Percentiles rank a stretch among this genome's conserved stretches.
Evolutionary conservation across 257 asterid genomes (phyloP).

Genomic region (Rehmannia glutinosa): DNA sequence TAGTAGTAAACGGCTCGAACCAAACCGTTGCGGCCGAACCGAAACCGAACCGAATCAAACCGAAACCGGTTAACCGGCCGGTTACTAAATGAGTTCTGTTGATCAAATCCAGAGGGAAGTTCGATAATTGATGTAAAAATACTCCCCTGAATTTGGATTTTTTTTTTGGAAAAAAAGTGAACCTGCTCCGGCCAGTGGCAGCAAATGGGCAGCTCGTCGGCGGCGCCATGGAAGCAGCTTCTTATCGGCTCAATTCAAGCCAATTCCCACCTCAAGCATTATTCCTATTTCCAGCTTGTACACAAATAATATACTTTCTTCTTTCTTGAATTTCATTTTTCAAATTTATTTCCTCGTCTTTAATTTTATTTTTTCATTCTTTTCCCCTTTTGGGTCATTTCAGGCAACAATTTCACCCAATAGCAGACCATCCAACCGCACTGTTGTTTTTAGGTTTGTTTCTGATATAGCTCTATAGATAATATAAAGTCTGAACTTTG

Average conservation of each 20-base stretch:
- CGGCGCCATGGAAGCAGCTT: slow-evolving; percentile 87
- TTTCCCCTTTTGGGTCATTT: neutral
- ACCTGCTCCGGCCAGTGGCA: slow-evolving; percentile 4
- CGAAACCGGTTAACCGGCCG: no score
- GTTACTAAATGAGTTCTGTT: no score
- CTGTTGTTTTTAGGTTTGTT: slow-evolving; percentile 88
- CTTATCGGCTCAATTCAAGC: slow-evolving; percentile 64
- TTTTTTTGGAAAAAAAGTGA: neutral
- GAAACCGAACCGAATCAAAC: no score
- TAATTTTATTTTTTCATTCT: neutral
- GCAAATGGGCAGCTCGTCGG: slow-evolving; percentile 46
- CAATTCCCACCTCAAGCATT: slow-evolving; percentile 76
- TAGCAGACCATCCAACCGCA: slow-evolving; percentile 80
- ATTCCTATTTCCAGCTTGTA: slow-evolving; percentile 80
- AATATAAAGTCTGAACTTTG: neutral
- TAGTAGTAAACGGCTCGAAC: no score
- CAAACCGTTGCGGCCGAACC: no score
- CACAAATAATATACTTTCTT: neutral
- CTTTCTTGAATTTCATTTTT: neutral
- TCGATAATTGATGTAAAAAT: no score
- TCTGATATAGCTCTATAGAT: no score
- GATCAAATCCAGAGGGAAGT: no score
- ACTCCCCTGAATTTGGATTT: neutral
- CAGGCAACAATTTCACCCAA: slow-evolving; percentile 76
- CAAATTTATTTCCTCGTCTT: neutral